Conservation (phyloP, 73 alveolate species). For the Blepharisma japonicum region DNA sequence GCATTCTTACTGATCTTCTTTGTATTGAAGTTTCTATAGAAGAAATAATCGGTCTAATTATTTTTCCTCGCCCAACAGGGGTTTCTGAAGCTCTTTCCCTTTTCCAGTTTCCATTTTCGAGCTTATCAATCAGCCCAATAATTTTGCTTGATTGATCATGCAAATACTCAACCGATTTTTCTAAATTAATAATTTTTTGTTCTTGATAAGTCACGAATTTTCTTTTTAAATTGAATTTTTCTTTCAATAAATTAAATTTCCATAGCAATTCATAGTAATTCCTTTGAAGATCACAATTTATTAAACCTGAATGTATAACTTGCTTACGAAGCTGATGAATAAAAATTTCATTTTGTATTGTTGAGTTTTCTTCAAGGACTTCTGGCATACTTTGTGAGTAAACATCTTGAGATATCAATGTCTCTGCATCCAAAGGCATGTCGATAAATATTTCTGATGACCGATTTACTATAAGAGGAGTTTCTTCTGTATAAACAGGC, state of each 20-base stretch:
- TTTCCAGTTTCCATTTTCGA: no score
- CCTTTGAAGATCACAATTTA: background rate
- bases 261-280: background rate
- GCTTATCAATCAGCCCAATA: no score
- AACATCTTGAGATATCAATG: background rate
- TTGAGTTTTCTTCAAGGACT: background rate
- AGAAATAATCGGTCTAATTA: no score
- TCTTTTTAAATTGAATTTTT: background rate
- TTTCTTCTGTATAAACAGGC: constrained; percentile 32
- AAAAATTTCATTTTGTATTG: background rate
- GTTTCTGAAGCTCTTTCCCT: no score
- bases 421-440: background rate
- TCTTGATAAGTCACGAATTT: constrained; percentile 1
- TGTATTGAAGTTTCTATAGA: no score
- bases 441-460: background rate
- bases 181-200: background rate
- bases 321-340: background rate
- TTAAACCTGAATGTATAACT: background rate
- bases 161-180: background rate
- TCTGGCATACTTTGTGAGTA: background rate
- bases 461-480: background rate
- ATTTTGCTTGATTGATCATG: background rate
- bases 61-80: no score
- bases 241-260: constrained; percentile 1
- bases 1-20: no score